Percentiles rank a stretch among this genome's conserved stretches.
Conservation (phyloP, 1,139 yeast species). For the Lodderomyces metapsilosis region DNA sequence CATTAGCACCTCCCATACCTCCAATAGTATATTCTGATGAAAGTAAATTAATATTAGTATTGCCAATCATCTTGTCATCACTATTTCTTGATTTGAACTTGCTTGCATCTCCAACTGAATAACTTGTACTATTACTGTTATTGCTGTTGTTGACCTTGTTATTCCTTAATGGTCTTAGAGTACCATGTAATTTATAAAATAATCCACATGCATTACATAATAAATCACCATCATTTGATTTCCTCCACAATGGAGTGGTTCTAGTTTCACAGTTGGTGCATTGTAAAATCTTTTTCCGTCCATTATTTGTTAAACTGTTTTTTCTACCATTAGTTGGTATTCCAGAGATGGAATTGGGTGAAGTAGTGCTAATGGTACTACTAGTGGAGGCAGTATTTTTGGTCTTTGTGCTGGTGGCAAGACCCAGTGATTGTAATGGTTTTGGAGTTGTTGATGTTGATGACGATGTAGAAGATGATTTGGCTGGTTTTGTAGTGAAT, state of each 20-base stretch:
- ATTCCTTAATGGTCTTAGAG: conserved; percentile 39
- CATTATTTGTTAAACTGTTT: not conserved
- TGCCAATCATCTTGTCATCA: conserved; percentile 5
- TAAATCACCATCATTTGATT: conserved; percentile 43
- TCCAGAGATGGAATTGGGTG: not conserved
- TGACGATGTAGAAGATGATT: conserved; percentile 9
- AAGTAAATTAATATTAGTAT: conserved; percentile 5
- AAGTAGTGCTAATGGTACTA: not conserved
- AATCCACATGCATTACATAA: conserved; percentile 51
- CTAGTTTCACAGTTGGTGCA: conserved; percentile 47
- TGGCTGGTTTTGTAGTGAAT: conserved; percentile 13
- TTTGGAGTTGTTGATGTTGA: not conserved
- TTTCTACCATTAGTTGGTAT: not conserved
- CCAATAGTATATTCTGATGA: conserved; percentile 1
- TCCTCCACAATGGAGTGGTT: conserved; percentile 50
- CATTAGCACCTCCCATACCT: not conserved
- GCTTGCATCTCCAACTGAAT: not conserved
- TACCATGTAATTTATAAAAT: conserved; percentile 47
- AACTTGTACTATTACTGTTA: not conserved
- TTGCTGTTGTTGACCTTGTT: conserved; percentile 4
- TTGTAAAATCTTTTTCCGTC: conserved; percentile 28
- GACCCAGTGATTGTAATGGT: too few relatives aligned
- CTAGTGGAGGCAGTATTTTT: conserved; percentile 16
- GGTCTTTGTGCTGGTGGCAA: too few relatives aligned
- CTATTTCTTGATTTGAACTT: not conserved